Conservation (phyloP, 495 filamentous ascomycete species). For the Penicillium argentinense region DNA sequence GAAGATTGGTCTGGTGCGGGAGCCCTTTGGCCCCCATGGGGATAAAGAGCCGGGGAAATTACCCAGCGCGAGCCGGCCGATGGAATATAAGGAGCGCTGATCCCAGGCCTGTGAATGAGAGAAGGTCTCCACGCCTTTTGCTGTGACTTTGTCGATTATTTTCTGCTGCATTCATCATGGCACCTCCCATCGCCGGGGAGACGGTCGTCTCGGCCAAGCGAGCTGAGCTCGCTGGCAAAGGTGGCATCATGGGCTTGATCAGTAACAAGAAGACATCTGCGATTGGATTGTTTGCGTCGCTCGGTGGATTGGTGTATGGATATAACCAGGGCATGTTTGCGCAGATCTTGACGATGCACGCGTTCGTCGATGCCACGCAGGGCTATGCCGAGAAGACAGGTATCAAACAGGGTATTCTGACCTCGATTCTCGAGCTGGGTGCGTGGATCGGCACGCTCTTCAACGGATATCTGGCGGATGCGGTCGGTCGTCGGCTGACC, state of each 20-base stretch:
- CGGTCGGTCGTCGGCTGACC: constrained; percentile 68
- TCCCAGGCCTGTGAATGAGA: not conserved
- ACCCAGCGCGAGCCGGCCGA: not conserved
- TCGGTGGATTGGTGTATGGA: constrained; percentile 40
- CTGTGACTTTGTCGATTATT: not conserved
- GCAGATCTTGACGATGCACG: constrained; percentile 34
- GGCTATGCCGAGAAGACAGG: constrained; percentile 46
- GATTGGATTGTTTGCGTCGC: constrained; percentile 37
- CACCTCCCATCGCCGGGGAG: constrained; percentile 15
- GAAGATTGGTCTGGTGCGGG: not conserved
- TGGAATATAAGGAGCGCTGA: not conserved
- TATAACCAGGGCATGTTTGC: constrained; percentile 44
- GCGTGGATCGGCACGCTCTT: constrained; percentile 77
- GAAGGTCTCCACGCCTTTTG: no score
- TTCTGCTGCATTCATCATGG: constrained; percentile 11
- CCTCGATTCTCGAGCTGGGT: constrained; percentile 78
- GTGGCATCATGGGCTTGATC: constrained; percentile 28
- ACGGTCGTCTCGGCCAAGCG: constrained; percentile 35
- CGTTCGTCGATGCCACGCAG: constrained; percentile 29
- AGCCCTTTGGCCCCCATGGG: constrained; percentile 7
- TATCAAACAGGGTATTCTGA: constrained; percentile 61
- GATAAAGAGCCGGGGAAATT: constrained; percentile 8
- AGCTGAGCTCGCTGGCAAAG: constrained; percentile 33
- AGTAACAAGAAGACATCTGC: constrained; percentile 34
- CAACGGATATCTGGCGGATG: constrained; percentile 74